Conservation (phyloP, 192 early-diverging fungal genomes). For the Gorgonomyces haynaldii region DNA sequence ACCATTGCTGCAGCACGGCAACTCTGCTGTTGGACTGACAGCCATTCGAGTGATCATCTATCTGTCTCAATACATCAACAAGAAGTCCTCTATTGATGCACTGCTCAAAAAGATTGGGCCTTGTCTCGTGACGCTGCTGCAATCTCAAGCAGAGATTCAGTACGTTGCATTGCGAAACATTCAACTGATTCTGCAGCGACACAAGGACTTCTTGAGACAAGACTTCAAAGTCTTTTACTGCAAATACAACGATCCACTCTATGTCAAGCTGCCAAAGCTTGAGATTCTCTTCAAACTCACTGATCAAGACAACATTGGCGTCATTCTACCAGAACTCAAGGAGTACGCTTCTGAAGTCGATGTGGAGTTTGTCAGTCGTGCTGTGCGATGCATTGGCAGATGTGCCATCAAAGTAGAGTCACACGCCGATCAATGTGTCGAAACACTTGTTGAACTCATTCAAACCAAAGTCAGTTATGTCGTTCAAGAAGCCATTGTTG, state of each 20-base stretch:
- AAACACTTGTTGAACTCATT: constrained; percentile 77
- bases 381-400: constrained; percentile 93
- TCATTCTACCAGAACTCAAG: constrained; percentile 81
- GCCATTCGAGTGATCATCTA: constrained; percentile 85
- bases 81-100: constrained; percentile 57
- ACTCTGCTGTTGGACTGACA: constrained; percentile 79
- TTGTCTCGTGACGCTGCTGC: constrained; percentile 85
- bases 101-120: constrained; percentile 81
- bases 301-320: constrained; percentile 67
- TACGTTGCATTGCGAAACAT: constrained; percentile 96
- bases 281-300: constrained; percentile 88
- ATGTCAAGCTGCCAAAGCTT: constrained; percentile 95
- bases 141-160: constrained; percentile 85
- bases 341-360: constrained; percentile 96
- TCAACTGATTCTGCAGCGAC: constrained; percentile 79
- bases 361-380: constrained; percentile 94
- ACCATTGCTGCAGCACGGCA: constrained; percentile 87
- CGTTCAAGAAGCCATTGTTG: constrained; percentile 94
- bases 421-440: constrained; percentile 77
- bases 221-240: constrained; percentile 99
- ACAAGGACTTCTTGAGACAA: constrained; percentile 78
- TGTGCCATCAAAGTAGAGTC: constrained; percentile 91
- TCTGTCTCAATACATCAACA: constrained; percentile 86
- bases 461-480: constrained; percentile 98
- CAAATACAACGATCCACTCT: constrained; percentile 98